phyloP scores from a whole-genome alignment of 164 flowering plant species.

The Taxillus chinensis region DNA sequence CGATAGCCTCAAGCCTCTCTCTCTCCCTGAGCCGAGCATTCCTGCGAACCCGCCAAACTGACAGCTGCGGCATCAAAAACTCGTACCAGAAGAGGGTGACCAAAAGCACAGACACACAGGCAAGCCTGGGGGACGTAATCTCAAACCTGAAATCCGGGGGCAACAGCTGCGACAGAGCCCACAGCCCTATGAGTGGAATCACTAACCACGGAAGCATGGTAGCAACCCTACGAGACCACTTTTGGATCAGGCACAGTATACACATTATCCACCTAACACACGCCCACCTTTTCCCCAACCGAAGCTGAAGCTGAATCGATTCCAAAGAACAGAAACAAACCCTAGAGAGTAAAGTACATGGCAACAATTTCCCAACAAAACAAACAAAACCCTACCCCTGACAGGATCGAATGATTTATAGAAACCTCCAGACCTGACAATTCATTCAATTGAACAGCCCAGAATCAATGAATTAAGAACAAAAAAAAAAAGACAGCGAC shows the following conservation, averaged over 20 bases:
- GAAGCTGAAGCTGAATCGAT: neutral
- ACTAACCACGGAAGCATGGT: constrained; percentile 98
- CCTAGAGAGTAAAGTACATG: constrained; percentile 6
- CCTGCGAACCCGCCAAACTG: constrained; percentile 71
- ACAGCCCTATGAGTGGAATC: constrained; percentile 78
- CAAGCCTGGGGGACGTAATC: constrained; percentile 81
- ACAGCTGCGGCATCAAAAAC: constrained; percentile 90
- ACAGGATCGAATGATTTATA: neutral
- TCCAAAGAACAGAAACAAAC: constrained; percentile 9
- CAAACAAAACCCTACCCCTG: constrained; percentile 25
- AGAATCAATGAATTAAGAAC: too few species aligned
- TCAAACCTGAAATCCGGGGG: constrained; percentile 86
- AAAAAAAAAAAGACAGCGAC: too few species aligned
- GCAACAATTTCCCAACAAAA: constrained; percentile 1
- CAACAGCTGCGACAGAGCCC: constrained; percentile 86
- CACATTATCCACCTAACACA: constrained; percentile 78
- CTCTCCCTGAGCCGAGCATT: constrained; percentile 68
- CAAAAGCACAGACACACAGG: constrained; percentile 79
- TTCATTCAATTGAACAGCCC: too few species aligned
- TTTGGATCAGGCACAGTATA: constrained; percentile 90
- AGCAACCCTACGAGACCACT: constrained; percentile 90
- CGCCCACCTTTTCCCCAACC: constrained; percentile 21
- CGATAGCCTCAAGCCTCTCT: constrained; percentile 71
- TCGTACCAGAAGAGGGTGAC: constrained; percentile 94
- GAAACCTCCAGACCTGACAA: constrained; percentile 7